Percentiles rank a stretch among this genome's conserved stretches.
phyloP scores from a whole-genome alignment of 2,329 filamentous ascomycete genomes.

The Paracorniculantispora psalliotae region DNA sequence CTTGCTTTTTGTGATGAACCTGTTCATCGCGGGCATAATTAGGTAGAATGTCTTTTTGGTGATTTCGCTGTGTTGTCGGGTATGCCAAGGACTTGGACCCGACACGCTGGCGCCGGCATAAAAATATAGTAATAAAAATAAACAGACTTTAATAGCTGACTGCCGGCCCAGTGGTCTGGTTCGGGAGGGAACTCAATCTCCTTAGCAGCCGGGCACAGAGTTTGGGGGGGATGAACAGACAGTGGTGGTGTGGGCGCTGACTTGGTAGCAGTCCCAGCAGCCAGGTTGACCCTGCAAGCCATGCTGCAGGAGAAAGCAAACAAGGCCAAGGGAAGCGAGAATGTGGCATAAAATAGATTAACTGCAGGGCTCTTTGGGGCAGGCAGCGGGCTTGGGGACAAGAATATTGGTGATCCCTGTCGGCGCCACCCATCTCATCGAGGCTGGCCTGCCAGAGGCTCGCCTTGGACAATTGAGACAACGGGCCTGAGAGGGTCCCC shows the following conservation, averaged over 20 bases:
- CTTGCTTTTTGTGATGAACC: background rate
- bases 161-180: constrained; percentile 5
- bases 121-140: background rate
- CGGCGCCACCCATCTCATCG: constrained; percentile 8
- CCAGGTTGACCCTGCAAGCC: constrained; percentile 2
- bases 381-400: too few species aligned
- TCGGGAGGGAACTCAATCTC: constrained; percentile 4
- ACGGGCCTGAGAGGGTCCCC: background rate
- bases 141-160: background rate
- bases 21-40: background rate
- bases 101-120: background rate
- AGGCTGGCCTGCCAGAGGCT: background rate
- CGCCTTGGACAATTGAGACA: background rate
- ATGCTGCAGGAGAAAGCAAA: constrained; percentile 3
- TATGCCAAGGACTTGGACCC: background rate
- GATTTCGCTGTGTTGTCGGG: background rate
- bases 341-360: constrained; percentile 1
- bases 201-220: background rate
- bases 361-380: background rate
- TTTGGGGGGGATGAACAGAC: background rate
- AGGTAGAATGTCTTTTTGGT: background rate
- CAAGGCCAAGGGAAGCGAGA: background rate
- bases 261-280: background rate
- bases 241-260: too few species aligned
- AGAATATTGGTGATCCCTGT: background rate